Conservation (phyloP, 1,284 basidiomycete species). For the Leccinum huronense region DNA sequence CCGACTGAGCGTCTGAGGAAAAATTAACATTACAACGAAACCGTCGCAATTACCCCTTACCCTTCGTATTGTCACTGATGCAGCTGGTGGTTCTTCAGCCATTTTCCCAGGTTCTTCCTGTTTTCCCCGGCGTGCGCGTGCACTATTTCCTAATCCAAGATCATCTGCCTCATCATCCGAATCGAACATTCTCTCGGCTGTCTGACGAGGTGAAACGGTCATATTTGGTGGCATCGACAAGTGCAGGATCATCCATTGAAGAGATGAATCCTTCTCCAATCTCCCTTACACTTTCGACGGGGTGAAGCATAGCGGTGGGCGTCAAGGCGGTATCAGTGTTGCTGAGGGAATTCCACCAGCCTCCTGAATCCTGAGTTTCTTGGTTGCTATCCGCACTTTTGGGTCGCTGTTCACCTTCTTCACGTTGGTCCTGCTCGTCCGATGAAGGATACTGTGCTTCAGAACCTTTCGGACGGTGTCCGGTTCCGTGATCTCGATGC, state of each 20-base stretch:
- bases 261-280: slow-evolving; percentile 74
- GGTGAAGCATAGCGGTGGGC: slow-evolving; percentile 67
- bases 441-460: slow-evolving; percentile 14
- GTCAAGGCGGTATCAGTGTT: slow-evolving; percentile 54
- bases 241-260: slow-evolving; percentile 71
- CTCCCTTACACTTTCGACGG: slow-evolving; percentile 43
- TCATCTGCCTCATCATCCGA: slow-evolving; percentile 76
- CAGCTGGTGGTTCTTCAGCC: slow-evolving; percentile 20
- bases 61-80: slow-evolving; percentile 18
- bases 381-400: slow-evolving; percentile 11
- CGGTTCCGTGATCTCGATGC: too few species aligned
- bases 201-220: slow-evolving; percentile 23
- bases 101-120: slow-evolving; percentile 34
- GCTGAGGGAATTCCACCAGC: slow-evolving; percentile 64
- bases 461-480: slow-evolving; percentile 18
- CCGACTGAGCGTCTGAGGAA: slow-evolving; percentile 31
- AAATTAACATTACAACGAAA: not conserved
- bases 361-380: slow-evolving; percentile 39
- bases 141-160: slow-evolving; percentile 84
- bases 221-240: slow-evolving; percentile 41
- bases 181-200: slow-evolving; percentile 37
- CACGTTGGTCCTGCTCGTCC: slow-evolving; percentile 6
- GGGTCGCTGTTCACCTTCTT: slow-evolving; percentile 3
- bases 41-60: not conserved
- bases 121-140: slow-evolving; percentile 40